A percentile compares a stretch with the other conserved stretches of the same genome.
These are phyloP conservation scores for Candida tammaniensis DNA, from an alignment of 805 yeast species.

Conservation along the genomic window DNA sequence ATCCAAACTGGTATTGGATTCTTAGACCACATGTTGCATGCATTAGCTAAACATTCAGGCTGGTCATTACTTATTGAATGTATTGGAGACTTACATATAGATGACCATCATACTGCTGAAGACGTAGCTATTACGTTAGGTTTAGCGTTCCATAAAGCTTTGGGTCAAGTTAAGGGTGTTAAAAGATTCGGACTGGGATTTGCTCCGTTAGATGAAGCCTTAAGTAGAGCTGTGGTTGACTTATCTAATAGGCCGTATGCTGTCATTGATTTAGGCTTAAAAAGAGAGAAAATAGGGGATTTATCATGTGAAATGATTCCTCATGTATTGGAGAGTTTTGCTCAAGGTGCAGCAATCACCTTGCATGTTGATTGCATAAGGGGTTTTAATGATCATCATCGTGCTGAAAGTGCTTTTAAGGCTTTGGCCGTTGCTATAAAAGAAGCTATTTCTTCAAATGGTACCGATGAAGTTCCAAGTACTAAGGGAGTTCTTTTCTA, in stretches of 20 bases:
- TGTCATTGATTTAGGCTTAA: constrained; percentile 82
- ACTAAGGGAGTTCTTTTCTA: constrained; percentile 76
- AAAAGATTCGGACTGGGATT: constrained; percentile 89
- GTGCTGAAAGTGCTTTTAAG: constrained; percentile 95
- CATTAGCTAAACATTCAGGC: constrained; percentile 93
- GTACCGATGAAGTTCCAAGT: constrained; percentile 88
- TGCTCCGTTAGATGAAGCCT: constrained; percentile 96
- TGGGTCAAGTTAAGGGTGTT: constrained; percentile 87
- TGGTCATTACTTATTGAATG: constrained; percentile 92
- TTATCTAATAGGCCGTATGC: constrained; percentile 91
- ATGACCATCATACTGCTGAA: constrained; percentile 96
- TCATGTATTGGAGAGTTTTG: constrained; percentile 93
- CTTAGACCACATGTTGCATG: constrained; percentile 96
- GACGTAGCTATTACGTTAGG: constrained; percentile 95
- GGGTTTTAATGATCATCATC: constrained; percentile 94
- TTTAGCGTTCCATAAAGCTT: constrained; percentile 79
- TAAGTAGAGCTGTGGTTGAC: constrained; percentile 94
- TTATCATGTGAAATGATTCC: constrained; percentile 95
- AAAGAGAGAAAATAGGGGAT: constrained; percentile 91
- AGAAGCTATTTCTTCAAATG: constrained; percentile 80
- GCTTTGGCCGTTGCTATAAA: constrained; percentile 90
- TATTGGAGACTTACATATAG: constrained; percentile 91
- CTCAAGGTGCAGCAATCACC: constrained; percentile 87
- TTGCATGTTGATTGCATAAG: constrained; percentile 91
- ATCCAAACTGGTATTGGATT: constrained; percentile 94